Base-by-base conservation (phyloP, 192 early-diverging fungal genomes). In the Podila horticola region DNA sequence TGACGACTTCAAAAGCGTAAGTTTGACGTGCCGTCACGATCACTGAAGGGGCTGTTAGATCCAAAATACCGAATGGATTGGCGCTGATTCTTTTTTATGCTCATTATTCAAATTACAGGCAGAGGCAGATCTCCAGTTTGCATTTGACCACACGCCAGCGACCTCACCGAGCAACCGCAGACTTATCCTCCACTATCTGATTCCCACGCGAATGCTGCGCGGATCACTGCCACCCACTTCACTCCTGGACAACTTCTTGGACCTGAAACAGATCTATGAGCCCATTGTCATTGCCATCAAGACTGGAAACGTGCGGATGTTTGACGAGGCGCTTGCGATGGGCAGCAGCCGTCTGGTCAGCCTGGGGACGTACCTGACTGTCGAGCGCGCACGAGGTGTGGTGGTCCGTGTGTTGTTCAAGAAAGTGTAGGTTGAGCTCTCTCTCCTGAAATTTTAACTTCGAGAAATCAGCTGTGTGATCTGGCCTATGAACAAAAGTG, bases 111-210 rank as follows among this genome's bases (percentile, higher is more conserved):
- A 75, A 51, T n/a, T 41, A 48, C 60, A 74, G 71, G 71, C 69
- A 13, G 71, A 75, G 26, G 11, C 48, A 24, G 75, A 88, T 72
- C 62, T 76, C 33, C 75, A 71, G 60, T 84, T 72, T 72, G 74
- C 64, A 26, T 72, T 87, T 15, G 71, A 86, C 64, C 85, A 86
- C 58, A 87, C 67, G 76, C 71, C 55, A 51, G 67, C 29, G 17
- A 20, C 15, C 11, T 72, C 68, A 45, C 61, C 72, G 15, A 63
- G 62, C 17, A 72, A 81, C 62, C 50, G 71, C 68, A 93, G 89
- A n/a, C 84, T 94, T 5, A 94, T 97, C 61, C 88, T 99, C 34
- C 86, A 89, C 36, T 94, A 91, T 49, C 76, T 99, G 26, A 86
- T 97, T 5, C 98, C 98, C 11, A 87, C 91, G 19, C 86, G 88